phyloP scores from a whole-genome alignment of 257 asterid genomes.

The Solanum ahanhuiri region DNA sequence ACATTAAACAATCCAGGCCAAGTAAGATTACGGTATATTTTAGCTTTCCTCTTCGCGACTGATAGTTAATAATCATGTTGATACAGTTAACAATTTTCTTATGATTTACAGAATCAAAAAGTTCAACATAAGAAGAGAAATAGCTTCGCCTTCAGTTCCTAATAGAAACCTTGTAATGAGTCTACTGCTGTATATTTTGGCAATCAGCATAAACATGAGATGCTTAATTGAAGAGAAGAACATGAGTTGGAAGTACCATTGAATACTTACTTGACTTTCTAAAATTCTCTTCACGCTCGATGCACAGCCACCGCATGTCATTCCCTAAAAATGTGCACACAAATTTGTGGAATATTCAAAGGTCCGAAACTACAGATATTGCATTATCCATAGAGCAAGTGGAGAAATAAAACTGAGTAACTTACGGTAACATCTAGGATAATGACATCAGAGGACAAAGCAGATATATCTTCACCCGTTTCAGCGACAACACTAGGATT shows the following conservation, averaged over 20 bases:
- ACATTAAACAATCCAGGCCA: background rate
- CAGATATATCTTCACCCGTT: conserved; percentile 45
- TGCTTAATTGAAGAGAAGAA: background rate
- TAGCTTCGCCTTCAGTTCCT: background rate
- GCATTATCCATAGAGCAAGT: background rate
- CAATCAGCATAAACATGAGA: background rate
- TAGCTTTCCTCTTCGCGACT: background rate
- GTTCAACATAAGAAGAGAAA: background rate
- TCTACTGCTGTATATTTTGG: background rate
- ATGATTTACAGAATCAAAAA: background rate
- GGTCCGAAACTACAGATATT: background rate
- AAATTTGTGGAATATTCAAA: background rate
- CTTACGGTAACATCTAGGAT: conserved; percentile 89
- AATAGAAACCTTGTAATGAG: background rate
- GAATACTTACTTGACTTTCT: conserved; percentile 38
- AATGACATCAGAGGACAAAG: conserved; percentile 67
- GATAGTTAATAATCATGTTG: background rate
- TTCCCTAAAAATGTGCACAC: conserved; percentile 21
- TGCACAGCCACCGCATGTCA: conserved; percentile 50
- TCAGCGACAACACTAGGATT: conserved; percentile 41
- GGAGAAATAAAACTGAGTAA: background rate
- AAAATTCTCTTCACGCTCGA: conserved; percentile 47
- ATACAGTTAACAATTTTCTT: background rate
- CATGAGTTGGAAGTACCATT: background rate
- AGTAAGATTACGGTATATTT: background rate